Evolutionary conservation across 768 basidiomycete species (phyloP).

Genomic region (Hydnomerulius pinastri): DNA sequence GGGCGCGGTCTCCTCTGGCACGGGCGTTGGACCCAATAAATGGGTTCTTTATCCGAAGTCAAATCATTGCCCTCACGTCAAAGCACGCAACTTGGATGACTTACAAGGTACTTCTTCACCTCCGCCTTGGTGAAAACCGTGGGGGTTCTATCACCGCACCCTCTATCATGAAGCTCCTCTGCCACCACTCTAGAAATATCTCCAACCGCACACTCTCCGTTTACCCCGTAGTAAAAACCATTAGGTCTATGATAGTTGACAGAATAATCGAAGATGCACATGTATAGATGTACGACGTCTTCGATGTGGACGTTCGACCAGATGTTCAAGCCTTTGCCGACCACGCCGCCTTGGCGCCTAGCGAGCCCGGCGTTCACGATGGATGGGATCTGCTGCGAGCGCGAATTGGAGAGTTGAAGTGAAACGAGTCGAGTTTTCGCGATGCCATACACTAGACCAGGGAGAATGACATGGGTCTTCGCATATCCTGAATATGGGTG

Average conservation of each 20-base stretch:
- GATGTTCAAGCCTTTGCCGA: conserved; percentile 58
- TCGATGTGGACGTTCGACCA: conserved; percentile 64
- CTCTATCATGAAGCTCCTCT: conserved; percentile 32
- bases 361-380: conserved; percentile 46
- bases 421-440: conserved; percentile 49
- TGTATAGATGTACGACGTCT: conserved; percentile 48
- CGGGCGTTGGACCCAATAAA: conserved; percentile 21
- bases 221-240: conserved; percentile 57
- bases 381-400: conserved; percentile 53
- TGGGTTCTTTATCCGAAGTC: conserved; percentile 9
- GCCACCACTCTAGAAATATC: conserved; percentile 44
- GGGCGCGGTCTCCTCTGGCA: conserved; percentile 19
- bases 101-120: conserved; percentile 17
- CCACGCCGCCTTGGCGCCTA: conserved; percentile 52
- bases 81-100: neutral
- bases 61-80: neutral
- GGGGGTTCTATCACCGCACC: conserved; percentile 26
- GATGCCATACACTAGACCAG: conserved; percentile 60
- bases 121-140: conserved; percentile 42
- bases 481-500: conserved; percentile 42
- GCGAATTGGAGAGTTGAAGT: conserved; percentile 51
- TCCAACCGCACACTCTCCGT: conserved; percentile 47
- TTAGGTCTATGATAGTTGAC: conserved; percentile 31
- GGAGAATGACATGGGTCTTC: conserved; percentile 51
- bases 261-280: conserved; percentile 41